Conservation (phyloP, 2,329 filamentous ascomycete species). For the Alternaria brassicicola region DNA sequence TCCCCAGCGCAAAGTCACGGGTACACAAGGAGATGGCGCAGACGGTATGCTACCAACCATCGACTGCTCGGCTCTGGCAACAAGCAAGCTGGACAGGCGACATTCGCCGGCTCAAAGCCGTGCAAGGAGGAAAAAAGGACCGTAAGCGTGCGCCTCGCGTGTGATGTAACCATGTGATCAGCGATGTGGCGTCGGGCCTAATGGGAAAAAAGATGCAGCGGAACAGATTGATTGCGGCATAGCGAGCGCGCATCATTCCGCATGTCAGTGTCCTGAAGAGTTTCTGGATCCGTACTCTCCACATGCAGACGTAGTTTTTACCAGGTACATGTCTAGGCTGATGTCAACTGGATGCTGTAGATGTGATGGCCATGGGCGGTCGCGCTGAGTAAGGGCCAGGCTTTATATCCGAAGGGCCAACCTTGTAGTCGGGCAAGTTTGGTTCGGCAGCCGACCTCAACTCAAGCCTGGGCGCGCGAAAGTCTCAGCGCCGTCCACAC, state of each 20-base stretch:
- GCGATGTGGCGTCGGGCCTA: slow-evolving; percentile 28
- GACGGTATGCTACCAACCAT: background rate
- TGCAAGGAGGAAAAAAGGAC: slow-evolving; percentile 1
- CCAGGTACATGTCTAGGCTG: background rate
- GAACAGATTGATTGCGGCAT: slow-evolving; percentile 16
- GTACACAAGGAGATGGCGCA: slow-evolving; percentile 2
- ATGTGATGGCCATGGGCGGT: slow-evolving; percentile 13
- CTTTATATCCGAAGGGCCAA: slow-evolving; percentile 23
- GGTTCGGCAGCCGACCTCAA: slow-evolving; percentile 28
- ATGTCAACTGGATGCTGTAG: slow-evolving; percentile 12
- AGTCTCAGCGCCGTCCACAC: slow-evolving; percentile 35
- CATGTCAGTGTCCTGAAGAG: background rate
- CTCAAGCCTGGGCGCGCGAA: slow-evolving; percentile 34
- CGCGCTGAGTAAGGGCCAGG: slow-evolving; percentile 23
- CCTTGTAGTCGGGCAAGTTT: slow-evolving; percentile 32
- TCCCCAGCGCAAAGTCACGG: slow-evolving; percentile 16
- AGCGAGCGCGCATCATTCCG: slow-evolving; percentile 10
- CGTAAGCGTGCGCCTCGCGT: slow-evolving; percentile 12
- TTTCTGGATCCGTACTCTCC: background rate
- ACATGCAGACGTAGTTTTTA: background rate
- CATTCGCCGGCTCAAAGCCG: slow-evolving; percentile 8
- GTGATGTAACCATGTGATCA: slow-evolving; percentile 21
- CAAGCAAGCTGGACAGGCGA: slow-evolving; percentile 4
- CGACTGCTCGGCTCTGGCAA: background rate
- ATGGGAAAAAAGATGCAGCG: slow-evolving; percentile 20